Base-by-base conservation (phyloP, 352 stramenopile species). In the Pythium brassicae region DNA sequence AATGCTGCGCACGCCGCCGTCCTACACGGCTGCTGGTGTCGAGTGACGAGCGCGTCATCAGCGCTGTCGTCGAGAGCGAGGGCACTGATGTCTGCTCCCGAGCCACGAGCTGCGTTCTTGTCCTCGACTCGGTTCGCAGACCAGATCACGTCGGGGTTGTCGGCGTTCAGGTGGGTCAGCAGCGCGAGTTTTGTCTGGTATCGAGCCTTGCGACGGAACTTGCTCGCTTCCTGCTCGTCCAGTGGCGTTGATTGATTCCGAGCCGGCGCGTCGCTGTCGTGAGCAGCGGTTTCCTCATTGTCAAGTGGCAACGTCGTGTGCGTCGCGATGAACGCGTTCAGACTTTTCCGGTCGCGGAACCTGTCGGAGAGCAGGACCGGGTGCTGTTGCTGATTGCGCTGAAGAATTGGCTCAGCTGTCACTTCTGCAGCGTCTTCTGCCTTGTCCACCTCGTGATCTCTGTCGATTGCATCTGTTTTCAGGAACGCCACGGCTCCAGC, bases 181-280 rank as follows among this genome's bases (percentile, higher is more conserved):
- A 90, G 65, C 12, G 53, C 50, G 40, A 87, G 29, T 49, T 90
- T 90, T 23, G 71, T 82, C 55, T 81, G 63, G 27, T 90, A 66
- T 0, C 80, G 75, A 22, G 71, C 77, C 37, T 83, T 85, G 22
- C 79, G 65, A 19, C 80, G 77, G 56, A 87, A 88, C 39, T 84
- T 82, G 50, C 71, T 61, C 17, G 67, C 55, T 44, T 63, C 49
- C 22, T 59, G 40, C 27, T 52, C 43, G 32, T 59, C 44, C n/a
- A 37, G 20, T 35, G 29, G 29, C 29, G 29, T 10, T 10, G 4
- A 4, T 4, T 10, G 29, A 10, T 35, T 10, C 29, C 5, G 4
- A 35, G 29, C 10, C 29, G 29, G 29, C n/a, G 63, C 57, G 25
- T 71, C 74, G n/a, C 40, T n/a, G 0, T 35, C 63, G 4, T 54